phyloP scores from a whole-genome alignment of 805 yeast genomes.

The Suhomyces canberraensis region DNA sequence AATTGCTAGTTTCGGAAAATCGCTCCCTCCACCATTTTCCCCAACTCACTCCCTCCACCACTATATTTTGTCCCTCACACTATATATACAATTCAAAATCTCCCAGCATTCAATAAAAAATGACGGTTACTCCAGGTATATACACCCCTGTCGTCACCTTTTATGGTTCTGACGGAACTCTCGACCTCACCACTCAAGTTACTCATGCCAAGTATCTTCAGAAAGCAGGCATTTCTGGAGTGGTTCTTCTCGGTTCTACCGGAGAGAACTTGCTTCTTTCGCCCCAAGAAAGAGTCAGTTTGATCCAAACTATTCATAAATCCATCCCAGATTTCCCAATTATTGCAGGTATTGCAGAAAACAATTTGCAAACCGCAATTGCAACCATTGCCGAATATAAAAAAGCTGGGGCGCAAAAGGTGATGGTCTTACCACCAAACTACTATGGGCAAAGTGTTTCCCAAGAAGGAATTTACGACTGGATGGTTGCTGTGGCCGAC shows the following conservation, averaged over 20 bases:
- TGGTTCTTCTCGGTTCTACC: constrained; percentile 51
- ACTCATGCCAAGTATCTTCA: constrained; percentile 43
- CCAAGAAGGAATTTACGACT: constrained; percentile 46
- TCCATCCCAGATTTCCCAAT: constrained; percentile 40
- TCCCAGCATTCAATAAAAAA: too few relatives aligned
- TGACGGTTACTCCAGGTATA: constrained; percentile 31
- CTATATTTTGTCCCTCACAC: too few relatives aligned
- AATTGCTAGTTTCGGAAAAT: too few relatives aligned
- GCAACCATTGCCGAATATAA: constrained; percentile 35
- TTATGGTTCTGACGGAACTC: constrained; percentile 42
- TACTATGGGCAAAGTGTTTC: constrained; percentile 47
- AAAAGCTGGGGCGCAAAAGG: constrained; percentile 38
- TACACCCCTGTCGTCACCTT: constrained; percentile 57
- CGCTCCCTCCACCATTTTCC: too few relatives aligned
- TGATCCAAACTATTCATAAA: constrained; percentile 30
- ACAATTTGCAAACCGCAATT: constrained; percentile 44
- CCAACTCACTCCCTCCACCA: too few relatives aligned
- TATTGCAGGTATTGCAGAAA: constrained; percentile 49
- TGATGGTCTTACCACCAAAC: constrained; percentile 43
- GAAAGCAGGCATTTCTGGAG: constrained; percentile 45
- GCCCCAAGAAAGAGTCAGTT: constrained; percentile 39
- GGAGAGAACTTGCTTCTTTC: constrained; percentile 55
- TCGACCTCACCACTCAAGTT: constrained; percentile 45
- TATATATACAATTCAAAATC: too few relatives aligned
- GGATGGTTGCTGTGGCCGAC: constrained; percentile 44